Conservation (phyloP, 306 rosid genomes). For the Cucurbita pepo region DNA sequence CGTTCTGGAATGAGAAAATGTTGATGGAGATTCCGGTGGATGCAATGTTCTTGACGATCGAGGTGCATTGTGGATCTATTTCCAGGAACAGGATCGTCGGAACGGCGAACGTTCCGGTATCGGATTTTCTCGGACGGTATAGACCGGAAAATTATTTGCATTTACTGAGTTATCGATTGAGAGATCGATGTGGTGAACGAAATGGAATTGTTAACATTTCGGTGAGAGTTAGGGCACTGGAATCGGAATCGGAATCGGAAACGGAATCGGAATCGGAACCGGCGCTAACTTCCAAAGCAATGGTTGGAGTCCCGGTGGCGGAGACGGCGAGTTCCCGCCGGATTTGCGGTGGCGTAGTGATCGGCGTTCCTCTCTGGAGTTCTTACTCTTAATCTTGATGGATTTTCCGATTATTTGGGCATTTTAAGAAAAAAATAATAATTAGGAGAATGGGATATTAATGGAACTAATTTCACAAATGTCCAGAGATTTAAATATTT, state of each 20-base stretch:
- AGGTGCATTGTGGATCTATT: conserved; percentile 35
- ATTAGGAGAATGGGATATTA: too few relatives aligned
- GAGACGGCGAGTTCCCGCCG: neutral
- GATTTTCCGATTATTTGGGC: neutral
- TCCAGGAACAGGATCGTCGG: conserved; percentile 25
- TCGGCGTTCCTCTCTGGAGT: neutral
- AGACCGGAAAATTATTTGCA: conserved; percentile 41
- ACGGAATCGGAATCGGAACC: neutral
- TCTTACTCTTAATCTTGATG: neutral
- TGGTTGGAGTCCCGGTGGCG: neutral
- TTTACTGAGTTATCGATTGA: conserved; percentile 54
- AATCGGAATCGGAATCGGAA: neutral
- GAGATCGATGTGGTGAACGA: conserved; percentile 36
- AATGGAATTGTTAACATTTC: conserved; percentile 63
- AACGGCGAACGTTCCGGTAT: conserved; percentile 27
- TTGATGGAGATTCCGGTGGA: conserved; percentile 31
- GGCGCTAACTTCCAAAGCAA: neutral
- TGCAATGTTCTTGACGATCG: conserved; percentile 19
- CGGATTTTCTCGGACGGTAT: conserved; percentile 35
- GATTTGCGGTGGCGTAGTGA: conserved; percentile 9
- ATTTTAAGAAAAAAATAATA: too few relatives aligned
- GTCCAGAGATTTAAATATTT: too few relatives aligned
- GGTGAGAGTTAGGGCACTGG: conserved; percentile 20
- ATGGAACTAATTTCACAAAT: too few relatives aligned
- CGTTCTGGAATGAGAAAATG: conserved; percentile 47